Percentiles rank a stretch among this genome's conserved stretches.
Evolutionary conservation across 2,329 filamentous ascomycete genomes (phyloP).

Genomic region (Monilinia fructigena): DNA sequence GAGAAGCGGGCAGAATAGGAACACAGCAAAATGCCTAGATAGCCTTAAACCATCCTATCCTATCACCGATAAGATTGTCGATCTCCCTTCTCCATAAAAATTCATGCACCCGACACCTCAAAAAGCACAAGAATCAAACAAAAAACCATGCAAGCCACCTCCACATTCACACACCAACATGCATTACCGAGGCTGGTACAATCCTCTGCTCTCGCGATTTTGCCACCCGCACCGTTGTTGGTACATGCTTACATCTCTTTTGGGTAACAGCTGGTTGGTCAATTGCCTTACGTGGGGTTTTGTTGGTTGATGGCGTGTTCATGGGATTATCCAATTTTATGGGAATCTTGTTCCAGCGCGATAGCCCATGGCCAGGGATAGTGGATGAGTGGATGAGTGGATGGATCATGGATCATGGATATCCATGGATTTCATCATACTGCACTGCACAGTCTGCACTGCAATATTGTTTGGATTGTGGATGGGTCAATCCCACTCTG

Average conservation of each 20-base stretch:
- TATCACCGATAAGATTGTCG: too few species aligned
- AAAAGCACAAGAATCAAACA: not conserved
- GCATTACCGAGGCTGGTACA: not conserved
- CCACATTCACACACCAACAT: not conserved
- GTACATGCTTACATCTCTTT: not conserved
- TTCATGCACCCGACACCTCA: too few species aligned
- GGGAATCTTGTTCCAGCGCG: not conserved
- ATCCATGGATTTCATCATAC: too few species aligned
- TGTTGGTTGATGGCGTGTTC: constrained; percentile 6
- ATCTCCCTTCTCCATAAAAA: too few species aligned
- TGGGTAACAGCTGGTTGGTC: constrained; percentile 7
- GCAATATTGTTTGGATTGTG: not conserved
- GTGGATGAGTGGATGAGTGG: too few species aligned
- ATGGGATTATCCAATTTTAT: too few species aligned
- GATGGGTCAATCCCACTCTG: not conserved
- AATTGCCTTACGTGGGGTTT: not conserved
- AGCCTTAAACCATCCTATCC: too few species aligned
- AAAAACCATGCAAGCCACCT: constrained; percentile 11
- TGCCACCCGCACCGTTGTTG: too few species aligned
- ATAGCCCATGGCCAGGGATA: not conserved
- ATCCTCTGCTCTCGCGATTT: too few species aligned
- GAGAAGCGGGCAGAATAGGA: constrained; percentile 4
- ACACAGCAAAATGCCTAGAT: too few species aligned
- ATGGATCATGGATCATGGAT: too few species aligned
- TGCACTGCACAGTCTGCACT: too few species aligned